A percentile compares a stretch with the other conserved stretches of the same genome.
phyloP scores from a whole-genome alignment of 192 early-diverging fungal genomes.

The Pilaira anomala region DNA sequence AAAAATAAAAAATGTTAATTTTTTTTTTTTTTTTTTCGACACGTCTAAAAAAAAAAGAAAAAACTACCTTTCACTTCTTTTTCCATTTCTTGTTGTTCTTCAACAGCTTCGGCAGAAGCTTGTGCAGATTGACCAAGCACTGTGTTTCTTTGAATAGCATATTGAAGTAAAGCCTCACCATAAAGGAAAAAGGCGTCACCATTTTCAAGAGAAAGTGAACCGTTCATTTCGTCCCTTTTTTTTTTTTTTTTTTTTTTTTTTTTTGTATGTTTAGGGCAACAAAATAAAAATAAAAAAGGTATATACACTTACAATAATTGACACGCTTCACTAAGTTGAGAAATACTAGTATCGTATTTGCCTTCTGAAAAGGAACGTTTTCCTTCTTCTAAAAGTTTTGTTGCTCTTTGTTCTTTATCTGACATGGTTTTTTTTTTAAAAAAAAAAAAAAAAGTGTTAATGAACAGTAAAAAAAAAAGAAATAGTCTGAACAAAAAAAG shows the following conservation, averaged over 20 bases:
- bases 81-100: constrained; percentile 11
- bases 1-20: neutral
- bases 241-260: neutral
- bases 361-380: constrained; percentile 60
- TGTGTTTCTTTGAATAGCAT: constrained; percentile 69
- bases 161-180: constrained; percentile 69
- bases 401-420: constrained; percentile 2
- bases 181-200: constrained; percentile 74
- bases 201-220: constrained; percentile 56
- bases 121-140: constrained; percentile 57
- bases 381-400: constrained; percentile 47
- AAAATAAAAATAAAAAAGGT: neutral
- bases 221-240: constrained; percentile 62
- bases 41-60: too few relatives aligned
- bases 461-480: neutral
- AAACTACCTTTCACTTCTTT: neutral
- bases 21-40: neutral
- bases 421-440: neutral
- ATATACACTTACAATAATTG: constrained; percentile 52
- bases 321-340: constrained; percentile 66
- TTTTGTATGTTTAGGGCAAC: neutral
- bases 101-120: constrained; percentile 41
- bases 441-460: too few relatives aligned
- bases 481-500: too few relatives aligned
- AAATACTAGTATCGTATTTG: constrained; percentile 62